Evolutionary conservation across 1,139 yeast species (phyloP).

Genomic region (Schwanniomyces etchellsii): DNA sequence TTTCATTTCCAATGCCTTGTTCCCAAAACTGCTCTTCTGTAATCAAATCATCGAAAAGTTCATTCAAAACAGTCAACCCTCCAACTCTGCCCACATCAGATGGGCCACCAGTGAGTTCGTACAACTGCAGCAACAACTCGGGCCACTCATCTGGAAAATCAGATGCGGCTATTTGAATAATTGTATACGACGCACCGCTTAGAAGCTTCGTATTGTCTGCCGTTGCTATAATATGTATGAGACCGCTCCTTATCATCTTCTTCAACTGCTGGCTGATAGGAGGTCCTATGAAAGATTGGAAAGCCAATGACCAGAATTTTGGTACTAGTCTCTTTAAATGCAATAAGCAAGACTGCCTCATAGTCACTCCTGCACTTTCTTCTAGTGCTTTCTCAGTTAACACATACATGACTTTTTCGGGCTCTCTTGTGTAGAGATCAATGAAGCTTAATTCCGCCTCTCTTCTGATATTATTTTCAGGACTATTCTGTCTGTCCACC

Average conservation of each 20-base stretch:
- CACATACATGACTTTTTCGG: constrained; percentile 23
- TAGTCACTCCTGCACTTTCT: constrained; percentile 18
- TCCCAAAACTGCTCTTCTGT: constrained; percentile 84
- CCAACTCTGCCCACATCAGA: constrained; percentile 45
- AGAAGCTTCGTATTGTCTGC: constrained; percentile 57
- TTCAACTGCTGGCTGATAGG: constrained; percentile 54
- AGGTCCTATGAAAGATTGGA: constrained; percentile 68
- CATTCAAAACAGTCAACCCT: constrained; percentile 66
- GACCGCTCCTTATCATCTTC: constrained; percentile 37
- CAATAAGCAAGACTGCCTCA: constrained; percentile 64
- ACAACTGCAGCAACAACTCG: constrained; percentile 46
- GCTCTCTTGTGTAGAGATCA: constrained; percentile 21
- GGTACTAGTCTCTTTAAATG: constrained; percentile 69
- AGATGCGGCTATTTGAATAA: constrained; percentile 79
- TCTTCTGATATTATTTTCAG: constrained; percentile 31
- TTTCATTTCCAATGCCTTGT: constrained; percentile 55
- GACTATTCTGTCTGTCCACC: constrained; percentile 28
- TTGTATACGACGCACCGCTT: constrained; percentile 64
- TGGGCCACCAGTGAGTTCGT: constrained; percentile 29
- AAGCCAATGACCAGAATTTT: constrained; percentile 80
- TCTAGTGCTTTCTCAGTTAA: constrained; percentile 23
- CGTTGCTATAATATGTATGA: constrained; percentile 49
- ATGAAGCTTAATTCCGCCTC: constrained; percentile 32
- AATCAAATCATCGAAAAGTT: constrained; percentile 78
- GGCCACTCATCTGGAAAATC: constrained; percentile 99